A percentile compares a stretch with the other conserved stretches of the same genome.
These are phyloP conservation scores for Leucaena leucocephala DNA, from an alignment of 306 rosid species.

Conservation along the genomic window DNA sequence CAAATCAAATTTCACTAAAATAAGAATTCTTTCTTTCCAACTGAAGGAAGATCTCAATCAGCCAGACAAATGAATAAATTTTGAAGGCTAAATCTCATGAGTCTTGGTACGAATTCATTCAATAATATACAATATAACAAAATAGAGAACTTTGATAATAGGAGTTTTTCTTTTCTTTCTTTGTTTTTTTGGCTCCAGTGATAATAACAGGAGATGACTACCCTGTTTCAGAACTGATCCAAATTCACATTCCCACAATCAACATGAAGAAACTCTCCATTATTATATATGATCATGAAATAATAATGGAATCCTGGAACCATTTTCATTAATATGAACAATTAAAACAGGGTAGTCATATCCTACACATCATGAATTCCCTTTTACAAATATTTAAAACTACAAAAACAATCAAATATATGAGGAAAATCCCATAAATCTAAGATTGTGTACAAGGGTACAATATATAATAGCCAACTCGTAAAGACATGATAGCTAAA, in stretches of 20 bases:
- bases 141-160: neutral
- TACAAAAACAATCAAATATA: neutral
- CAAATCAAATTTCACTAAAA: constrained; percentile 6
- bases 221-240: neutral
- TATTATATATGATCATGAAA: neutral
- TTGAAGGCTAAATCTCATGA: constrained; percentile 8
- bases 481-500: neutral
- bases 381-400: neutral
- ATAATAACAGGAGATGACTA: neutral
- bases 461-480: neutral
- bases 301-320: constrained; percentile 1
- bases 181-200: neutral
- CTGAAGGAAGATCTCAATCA: constrained; percentile 9
- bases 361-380: neutral
- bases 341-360: neutral
- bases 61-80: neutral
- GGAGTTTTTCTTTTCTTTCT: neutral
- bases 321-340: constrained; percentile 10
- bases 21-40: neutral
- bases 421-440: neutral
- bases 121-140: neutral
- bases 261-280: constrained; percentile 2
- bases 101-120: neutral
- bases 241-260: neutral
- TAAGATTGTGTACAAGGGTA: constrained; percentile 9